A percentile compares a stretch with the other conserved stretches of the same genome.
Evolutionary conservation across 2,329 filamentous ascomycete genomes (phyloP).

Genomic region (Fusarium sp.): DNA sequence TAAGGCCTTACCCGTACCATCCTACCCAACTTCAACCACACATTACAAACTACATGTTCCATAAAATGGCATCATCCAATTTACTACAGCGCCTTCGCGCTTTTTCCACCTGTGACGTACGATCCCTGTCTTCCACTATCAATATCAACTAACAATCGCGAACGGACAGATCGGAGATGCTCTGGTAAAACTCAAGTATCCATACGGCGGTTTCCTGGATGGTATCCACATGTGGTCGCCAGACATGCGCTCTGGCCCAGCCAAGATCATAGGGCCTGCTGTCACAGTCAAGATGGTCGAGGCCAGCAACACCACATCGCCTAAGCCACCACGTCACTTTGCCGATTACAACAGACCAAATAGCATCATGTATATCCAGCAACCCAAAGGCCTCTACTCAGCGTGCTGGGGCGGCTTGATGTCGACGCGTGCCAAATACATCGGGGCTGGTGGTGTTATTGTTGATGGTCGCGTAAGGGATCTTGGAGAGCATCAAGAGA

Average conservation of each 20-base stretch:
- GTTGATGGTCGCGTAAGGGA: constrained; percentile 50
- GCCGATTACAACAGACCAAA: constrained; percentile 45
- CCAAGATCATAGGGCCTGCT: constrained; percentile 44
- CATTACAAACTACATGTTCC: no score
- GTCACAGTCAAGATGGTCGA: constrained; percentile 50
- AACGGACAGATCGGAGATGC: constrained; percentile 38
- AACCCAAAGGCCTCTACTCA: constrained; percentile 45
- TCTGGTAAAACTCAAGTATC: constrained; percentile 49
- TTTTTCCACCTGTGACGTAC: no score
- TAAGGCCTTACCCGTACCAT: no score
- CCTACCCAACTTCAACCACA: no score
- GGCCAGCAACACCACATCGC: constrained; percentile 42
- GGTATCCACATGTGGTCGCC: constrained; percentile 46
- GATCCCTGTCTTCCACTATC: no score
- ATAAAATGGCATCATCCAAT: no score
- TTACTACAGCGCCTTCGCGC: no score
- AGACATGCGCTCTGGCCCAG: constrained; percentile 11
- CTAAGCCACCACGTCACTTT: constrained; percentile 46
- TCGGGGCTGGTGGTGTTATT: constrained; percentile 46
- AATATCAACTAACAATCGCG: no score
- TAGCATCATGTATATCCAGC: constrained; percentile 49
- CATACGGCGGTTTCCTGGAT: constrained; percentile 45
- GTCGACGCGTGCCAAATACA: constrained; percentile 48
- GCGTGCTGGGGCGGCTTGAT: constrained; percentile 51
- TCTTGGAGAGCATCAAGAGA: constrained; percentile 47